Conservation (phyloP, 192 early-diverging fungal species). For the Podila horticola region DNA sequence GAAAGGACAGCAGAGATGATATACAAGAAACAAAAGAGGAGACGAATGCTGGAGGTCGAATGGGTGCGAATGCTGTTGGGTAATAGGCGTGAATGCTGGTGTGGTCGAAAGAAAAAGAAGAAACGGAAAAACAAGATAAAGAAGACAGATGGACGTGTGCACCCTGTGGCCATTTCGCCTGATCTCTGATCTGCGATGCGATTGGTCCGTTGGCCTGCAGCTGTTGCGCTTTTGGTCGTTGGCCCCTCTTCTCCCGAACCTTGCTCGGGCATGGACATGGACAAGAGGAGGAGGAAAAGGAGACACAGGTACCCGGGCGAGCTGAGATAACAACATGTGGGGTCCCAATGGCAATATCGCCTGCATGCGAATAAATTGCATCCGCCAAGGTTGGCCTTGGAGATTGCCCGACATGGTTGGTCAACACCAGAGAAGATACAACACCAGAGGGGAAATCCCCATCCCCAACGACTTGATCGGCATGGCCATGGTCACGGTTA, state of each 20-base stretch:
- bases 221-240: not conserved
- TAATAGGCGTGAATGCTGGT: not conserved
- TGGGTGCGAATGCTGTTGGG: not conserved
- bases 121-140: not conserved
- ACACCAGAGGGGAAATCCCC: too few relatives aligned
- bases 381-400: not conserved
- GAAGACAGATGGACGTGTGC: not conserved
- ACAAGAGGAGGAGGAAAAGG: too few relatives aligned
- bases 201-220: not conserved
- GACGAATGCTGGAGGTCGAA: not conserved
- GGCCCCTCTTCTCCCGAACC: too few relatives aligned
- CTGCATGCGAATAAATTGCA: conserved; percentile 1
- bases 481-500: too few relatives aligned
- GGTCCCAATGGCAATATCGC: not conserved
- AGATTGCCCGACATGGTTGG: too few relatives aligned
- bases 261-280: too few relatives aligned
- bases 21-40: too few relatives aligned
- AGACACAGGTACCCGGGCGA: conserved; percentile 2
- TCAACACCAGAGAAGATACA: too few relatives aligned
- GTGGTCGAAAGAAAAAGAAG: too few relatives aligned
- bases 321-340: not conserved
- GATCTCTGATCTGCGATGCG: not conserved
- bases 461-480: too few relatives aligned
- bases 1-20: too few relatives aligned
- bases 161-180: not conserved